Percentiles rank a stretch among this genome's conserved stretches.
These are phyloP conservation scores for Umbelopsis sp. DNA, from an alignment of 192 early-diverging fungal species.

Conservation along the genomic window DNA sequence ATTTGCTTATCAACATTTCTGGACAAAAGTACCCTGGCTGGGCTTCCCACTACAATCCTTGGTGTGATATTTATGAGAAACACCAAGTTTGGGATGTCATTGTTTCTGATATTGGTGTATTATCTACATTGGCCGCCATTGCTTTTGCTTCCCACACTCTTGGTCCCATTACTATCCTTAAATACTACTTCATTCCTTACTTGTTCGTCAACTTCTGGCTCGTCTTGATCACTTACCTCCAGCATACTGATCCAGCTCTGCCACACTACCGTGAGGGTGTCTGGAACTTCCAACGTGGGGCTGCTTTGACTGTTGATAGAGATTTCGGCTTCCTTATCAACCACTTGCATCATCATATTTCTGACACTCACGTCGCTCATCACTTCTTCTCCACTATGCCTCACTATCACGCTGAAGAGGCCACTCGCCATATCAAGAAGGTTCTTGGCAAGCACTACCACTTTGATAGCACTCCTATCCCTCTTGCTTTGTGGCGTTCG, in stretches of 20 bases:
- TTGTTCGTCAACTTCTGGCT: conserved; percentile 94
- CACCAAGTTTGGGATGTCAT: conserved; percentile 71
- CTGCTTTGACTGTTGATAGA: conserved; percentile 85
- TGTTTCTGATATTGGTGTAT: conserved; percentile 62
- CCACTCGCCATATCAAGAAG: conserved; percentile 80
- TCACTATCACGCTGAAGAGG: conserved; percentile 91
- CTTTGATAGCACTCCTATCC: conserved; percentile 71
- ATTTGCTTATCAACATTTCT: conserved; percentile 77
- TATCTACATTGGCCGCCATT: conserved; percentile 58
- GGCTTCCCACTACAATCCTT: conserved; percentile 87
- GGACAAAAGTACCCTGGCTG: conserved; percentile 73
- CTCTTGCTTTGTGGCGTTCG: conserved; percentile 67
- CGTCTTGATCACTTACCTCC: conserved; percentile 90
- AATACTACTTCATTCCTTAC: conserved; percentile 90
- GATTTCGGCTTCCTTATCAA: conserved; percentile 87
- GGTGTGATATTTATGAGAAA: conserved; percentile 76
- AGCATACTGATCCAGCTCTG: conserved; percentile 87
- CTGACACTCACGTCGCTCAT: conserved; percentile 93
- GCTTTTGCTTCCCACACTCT: conserved; percentile 53
- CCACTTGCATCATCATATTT: conserved; percentile 76
- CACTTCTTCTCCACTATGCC: conserved; percentile 97
- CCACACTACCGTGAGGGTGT: conserved; percentile 86
- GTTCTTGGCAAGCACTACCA: conserved; percentile 82
- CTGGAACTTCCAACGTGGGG: conserved; percentile 95
- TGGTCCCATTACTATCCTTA: conserved; percentile 59